These are phyloP conservation scores for Cordyceps sp. DNA, from an alignment of 2,329 filamentous ascomycete species.

Conservation along the genomic window DNA sequence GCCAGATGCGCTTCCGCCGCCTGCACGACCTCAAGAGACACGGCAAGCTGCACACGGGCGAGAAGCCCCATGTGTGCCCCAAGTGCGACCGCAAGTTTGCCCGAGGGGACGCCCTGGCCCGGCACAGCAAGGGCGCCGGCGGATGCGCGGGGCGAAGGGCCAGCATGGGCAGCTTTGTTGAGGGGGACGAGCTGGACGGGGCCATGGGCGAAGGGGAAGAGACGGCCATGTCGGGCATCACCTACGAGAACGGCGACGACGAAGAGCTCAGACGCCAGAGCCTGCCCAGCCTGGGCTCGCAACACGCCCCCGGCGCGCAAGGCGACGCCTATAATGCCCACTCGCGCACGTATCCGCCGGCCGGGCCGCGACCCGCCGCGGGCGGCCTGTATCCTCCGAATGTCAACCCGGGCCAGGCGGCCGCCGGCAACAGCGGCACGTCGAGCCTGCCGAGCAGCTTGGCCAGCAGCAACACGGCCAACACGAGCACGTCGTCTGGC, in stretches of 20 bases:
- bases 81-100: conserved; percentile 94
- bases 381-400: conserved; percentile 47
- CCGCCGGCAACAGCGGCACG: conserved; percentile 37
- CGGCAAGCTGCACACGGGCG: conserved; percentile 89
- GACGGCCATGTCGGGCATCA: conserved; percentile 36
- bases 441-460: conserved; percentile 28
- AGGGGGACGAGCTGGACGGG: conserved; percentile 54
- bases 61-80: conserved; percentile 85
- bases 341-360: conserved; percentile 65
- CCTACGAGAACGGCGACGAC: conserved; percentile 42
- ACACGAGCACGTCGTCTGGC: conserved; percentile 31
- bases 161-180: conserved; percentile 68
- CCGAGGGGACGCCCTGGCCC: conserved; percentile 80
- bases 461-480: conserved; percentile 26
- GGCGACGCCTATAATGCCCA: conserved; percentile 40
- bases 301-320: conserved; percentile 37
- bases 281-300: conserved; percentile 58
- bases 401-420: conserved; percentile 32
- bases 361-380: conserved; percentile 33
- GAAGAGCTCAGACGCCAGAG: conserved; percentile 49
- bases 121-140: conserved; percentile 89
- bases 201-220: conserved; percentile 34
- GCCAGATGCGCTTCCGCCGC: conserved; percentile 78
- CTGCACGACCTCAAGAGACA: conserved; percentile 93
- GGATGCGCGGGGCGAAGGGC: conserved; percentile 84